Evolutionary conservation across 1,284 basidiomycete species (phyloP), one percentile per base, ranked within the genome.

Genomic region (Puccinia hordei): DNA sequence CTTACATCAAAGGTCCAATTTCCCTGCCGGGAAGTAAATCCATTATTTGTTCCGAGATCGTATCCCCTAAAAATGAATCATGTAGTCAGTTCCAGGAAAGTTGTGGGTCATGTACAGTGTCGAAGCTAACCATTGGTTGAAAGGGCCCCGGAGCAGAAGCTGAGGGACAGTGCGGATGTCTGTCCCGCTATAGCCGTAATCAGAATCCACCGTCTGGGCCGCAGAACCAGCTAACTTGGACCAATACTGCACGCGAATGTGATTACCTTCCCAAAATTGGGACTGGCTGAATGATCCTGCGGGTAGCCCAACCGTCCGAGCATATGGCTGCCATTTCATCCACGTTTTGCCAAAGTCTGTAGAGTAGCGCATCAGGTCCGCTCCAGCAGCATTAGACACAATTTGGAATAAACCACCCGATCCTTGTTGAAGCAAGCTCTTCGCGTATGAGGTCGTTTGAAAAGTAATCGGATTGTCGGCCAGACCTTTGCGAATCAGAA

Each of bases 211-310:
- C 38, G 92, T 90, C 61, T 90, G 88, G 44, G 89, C 87, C 5
- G 91, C 87, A 1, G 91, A 91, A 76, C 90, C 85, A 0, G 90
- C 89, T 6, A 89, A 86, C 72, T 89, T 86, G 81, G 91, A 92
- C 91, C 92, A 95, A 86, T 96, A 95, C 87, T 95, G 93, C 27
- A 95, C 89, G 86, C 93, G 91, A 84, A 95, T 88, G 85, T 96
- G 94, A 80, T 92, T 86, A 8, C 94, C 94, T 0, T 87, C 83
- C 94, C 94, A 96, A 87, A 91, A 94, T 17, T 87, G 83, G 78
- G 86, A 73, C 61, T 81, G 85, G 27, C 87, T 84, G 85, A 94
- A 92, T 19, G 89, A 81, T 15, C 86, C 87, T 15, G 89, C 85
- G 81, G 91, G 88, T 78, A 95, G 89, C 0, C 87, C 88, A 0